Conservation (phyloP, 805 yeast species). For the Metschnikowia koreensis region DNA sequence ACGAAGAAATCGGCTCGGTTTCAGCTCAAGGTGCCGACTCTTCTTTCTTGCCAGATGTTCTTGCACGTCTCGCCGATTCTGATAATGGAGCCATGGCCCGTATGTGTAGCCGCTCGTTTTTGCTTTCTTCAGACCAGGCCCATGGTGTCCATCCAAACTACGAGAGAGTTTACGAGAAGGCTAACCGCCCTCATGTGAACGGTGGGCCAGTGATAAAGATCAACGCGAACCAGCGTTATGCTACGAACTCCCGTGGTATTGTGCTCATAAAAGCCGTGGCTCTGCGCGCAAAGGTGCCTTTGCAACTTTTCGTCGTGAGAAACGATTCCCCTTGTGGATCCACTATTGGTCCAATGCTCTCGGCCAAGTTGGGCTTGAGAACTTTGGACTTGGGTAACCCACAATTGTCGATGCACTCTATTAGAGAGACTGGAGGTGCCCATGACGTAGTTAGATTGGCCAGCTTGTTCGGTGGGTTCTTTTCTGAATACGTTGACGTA, state of each 20-base stretch:
- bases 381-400: slow-evolving; percentile 91
- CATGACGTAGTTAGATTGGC: slow-evolving; percentile 66
- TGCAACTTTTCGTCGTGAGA: slow-evolving; percentile 89
- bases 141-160: slow-evolving; percentile 97
- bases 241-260: slow-evolving; percentile 89
- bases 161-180: slow-evolving; percentile 65
- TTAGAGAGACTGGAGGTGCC: slow-evolving; percentile 87
- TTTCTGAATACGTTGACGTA: slow-evolving; percentile 33
- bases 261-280: slow-evolving; percentile 75
- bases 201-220: slow-evolving; percentile 90
- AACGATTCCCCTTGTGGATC: slow-evolving; percentile 95
- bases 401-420: slow-evolving; percentile 89
- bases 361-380: slow-evolving; percentile 82
- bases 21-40: slow-evolving; percentile 98
- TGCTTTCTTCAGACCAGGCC: slow-evolving; percentile 92
- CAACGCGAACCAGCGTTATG: slow-evolving; percentile 93
- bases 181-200: slow-evolving; percentile 79
- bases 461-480: slow-evolving; percentile 61
- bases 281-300: slow-evolving; percentile 63
- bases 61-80: slow-evolving; percentile 58
- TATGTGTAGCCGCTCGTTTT: slow-evolving; percentile 53
- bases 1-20: slow-evolving; percentile 91
- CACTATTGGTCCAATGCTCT: slow-evolving; percentile 92
- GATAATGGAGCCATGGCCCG: slow-evolving; percentile 51
- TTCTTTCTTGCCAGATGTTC: slow-evolving; percentile 76